Conservation (phyloP, 1,139 yeast genomes). For the Debaryomyces sp. region DNA sequence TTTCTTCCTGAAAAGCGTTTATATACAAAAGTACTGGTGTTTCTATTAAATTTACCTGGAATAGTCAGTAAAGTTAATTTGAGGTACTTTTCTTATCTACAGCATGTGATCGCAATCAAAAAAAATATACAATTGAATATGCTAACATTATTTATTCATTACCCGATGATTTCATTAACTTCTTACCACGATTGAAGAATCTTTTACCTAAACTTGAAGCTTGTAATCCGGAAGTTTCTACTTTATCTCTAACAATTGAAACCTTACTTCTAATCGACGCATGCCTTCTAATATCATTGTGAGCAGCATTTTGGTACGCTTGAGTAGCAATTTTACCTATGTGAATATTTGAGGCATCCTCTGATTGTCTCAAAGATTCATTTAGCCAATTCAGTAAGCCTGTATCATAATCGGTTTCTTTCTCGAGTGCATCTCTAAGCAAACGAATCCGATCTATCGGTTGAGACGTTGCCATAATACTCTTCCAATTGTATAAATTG, state of each 20-base stretch:
- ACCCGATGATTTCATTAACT: conserved; percentile 34
- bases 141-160: conserved; percentile 3
- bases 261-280: conserved; percentile 46
- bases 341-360: conserved; percentile 39
- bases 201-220: conserved; percentile 48
- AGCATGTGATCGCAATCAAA: conserved; percentile 4
- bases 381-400: conserved; percentile 53
- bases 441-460: conserved; percentile 44
- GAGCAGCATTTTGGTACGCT: conserved; percentile 52
- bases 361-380: conserved; percentile 40
- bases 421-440: conserved; percentile 43
- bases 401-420: conserved; percentile 44
- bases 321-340: conserved; percentile 49
- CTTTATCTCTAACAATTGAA: conserved; percentile 46
- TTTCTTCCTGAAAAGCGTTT: background rate
- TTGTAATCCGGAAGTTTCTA: conserved; percentile 44
- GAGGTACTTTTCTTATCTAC: conserved; percentile 1
- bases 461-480: conserved; percentile 46
- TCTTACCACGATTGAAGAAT: conserved; percentile 45
- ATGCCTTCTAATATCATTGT: conserved; percentile 46
- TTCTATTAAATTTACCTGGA: background rate
- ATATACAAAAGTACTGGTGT: background rate
- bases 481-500: conserved; percentile 42
- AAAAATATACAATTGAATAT: background rate
- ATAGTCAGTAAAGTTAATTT: background rate